Conservation (phyloP, 805 yeast genomes). For the Teunomyces kruisii region DNA sequence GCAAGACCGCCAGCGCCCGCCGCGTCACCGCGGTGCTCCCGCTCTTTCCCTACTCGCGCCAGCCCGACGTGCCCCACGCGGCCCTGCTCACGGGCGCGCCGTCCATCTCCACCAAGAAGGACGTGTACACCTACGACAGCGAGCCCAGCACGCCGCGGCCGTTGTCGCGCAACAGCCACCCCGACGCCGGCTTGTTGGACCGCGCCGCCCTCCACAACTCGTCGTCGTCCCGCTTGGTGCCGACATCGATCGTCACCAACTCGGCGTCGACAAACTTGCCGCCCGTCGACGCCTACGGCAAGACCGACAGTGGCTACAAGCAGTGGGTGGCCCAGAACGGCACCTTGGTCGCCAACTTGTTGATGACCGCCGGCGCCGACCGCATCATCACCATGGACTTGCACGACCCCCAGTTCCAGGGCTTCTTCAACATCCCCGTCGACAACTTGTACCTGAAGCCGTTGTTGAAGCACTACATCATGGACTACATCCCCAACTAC, state of each 20-base stretch:
- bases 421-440: slow-evolving; percentile 94
- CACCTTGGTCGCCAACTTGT: slow-evolving; percentile 80
- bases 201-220: slow-evolving; percentile 1
- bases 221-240: slow-evolving; percentile 9
- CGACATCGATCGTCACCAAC: slow-evolving; percentile 31
- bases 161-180: slow-evolving; percentile 23
- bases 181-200: background rate
- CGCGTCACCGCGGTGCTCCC: slow-evolving; percentile 92
- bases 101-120: slow-evolving; percentile 31
- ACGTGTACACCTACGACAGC: slow-evolving; percentile 48
- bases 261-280: slow-evolving; percentile 32
- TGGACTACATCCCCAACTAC: slow-evolving; percentile 72
- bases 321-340: slow-evolving; percentile 97
- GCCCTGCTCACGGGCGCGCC: slow-evolving; percentile 69
- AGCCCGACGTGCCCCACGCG: slow-evolving; percentile 88
- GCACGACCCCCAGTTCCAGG: slow-evolving; percentile 98
- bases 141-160: slow-evolving; percentile 54
- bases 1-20: slow-evolving; percentile 86
- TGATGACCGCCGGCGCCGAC: slow-evolving; percentile 93
- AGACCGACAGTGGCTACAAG: slow-evolving; percentile 69
- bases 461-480: slow-evolving; percentile 79
- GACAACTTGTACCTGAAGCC: slow-evolving; percentile 92
- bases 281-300: slow-evolving; percentile 35
- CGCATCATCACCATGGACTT: slow-evolving; percentile 96
- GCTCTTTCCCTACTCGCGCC: slow-evolving; percentile 92